A percentile compares a stretch with the other conserved stretches of the same genome.
Evolutionary conservation across 441 rosid species (phyloP).

Genomic region (Euphorbia schlechtendalii): DNA sequence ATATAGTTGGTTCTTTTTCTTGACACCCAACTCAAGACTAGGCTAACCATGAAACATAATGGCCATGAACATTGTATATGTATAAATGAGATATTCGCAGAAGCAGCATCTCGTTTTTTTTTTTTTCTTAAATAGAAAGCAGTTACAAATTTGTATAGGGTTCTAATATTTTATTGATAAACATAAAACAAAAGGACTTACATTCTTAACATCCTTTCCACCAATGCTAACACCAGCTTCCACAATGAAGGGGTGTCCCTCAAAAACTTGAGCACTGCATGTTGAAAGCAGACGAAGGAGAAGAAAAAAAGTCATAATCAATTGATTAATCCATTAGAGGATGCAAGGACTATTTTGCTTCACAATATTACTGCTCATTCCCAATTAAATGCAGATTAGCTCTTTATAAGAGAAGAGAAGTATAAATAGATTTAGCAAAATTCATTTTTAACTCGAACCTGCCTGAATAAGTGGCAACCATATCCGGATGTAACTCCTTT

Average conservation of each 20-base stretch:
- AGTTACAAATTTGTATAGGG: background rate
- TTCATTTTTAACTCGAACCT: conserved; percentile 49
- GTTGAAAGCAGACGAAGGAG: conserved; percentile 20
- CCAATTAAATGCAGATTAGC: background rate
- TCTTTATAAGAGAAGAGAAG: background rate
- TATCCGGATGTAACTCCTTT: conserved; percentile 97
- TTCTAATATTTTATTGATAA: background rate
- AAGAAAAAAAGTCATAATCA: background rate
- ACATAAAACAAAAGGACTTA: conserved; percentile 25
- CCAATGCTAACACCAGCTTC: conserved; percentile 99
- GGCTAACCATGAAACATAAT: background rate
- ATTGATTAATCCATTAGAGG: background rate
- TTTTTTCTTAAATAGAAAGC: background rate
- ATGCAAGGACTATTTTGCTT: conserved; percentile 3
- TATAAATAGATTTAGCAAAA: conserved; percentile 8
- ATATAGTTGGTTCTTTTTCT: background rate
- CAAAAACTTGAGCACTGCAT: conserved; percentile 96
- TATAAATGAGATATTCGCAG: background rate
- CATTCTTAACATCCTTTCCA: conserved; percentile 95
- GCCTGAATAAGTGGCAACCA: conserved; percentile 97
- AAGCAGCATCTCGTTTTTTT: conserved; percentile 2
- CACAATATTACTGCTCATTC: background rate
- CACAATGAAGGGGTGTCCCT: conserved; percentile 96
- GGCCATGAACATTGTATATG: background rate
- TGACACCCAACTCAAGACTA: background rate